phyloP scores from a whole-genome alignment of 2,329 filamentous ascomycete species.

The Diplocarpon rosae region DNA sequence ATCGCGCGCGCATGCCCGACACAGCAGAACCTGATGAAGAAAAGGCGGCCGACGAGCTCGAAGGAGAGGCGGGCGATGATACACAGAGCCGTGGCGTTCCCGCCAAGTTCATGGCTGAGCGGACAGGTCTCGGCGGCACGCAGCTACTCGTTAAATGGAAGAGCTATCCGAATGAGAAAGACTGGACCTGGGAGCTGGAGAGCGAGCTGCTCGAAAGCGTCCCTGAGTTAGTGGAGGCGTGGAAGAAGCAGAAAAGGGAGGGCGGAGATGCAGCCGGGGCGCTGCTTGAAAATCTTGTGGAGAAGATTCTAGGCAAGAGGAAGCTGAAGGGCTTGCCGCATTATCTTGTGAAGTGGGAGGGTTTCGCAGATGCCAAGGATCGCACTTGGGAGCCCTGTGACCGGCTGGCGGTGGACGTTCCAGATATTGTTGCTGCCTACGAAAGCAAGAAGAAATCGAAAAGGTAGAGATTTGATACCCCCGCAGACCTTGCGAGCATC shows the following conservation, averaged over 20 bases:
- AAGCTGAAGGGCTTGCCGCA: slow-evolving; percentile 8
- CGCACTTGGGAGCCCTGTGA: slow-evolving; percentile 17
- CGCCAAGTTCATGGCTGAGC: slow-evolving; percentile 8
- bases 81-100: background rate
- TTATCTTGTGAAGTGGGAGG: slow-evolving; percentile 17
- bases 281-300: slow-evolving; percentile 4
- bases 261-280: background rate
- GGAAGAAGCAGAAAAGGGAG: slow-evolving; percentile 4
- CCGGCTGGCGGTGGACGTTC: slow-evolving; percentile 6
- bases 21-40: background rate
- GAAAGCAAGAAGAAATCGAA: slow-evolving; percentile 2
- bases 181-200: slow-evolving; percentile 16
- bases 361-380: slow-evolving; percentile 11
- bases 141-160: slow-evolving; percentile 16
- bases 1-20: background rate
- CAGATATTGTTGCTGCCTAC: slow-evolving; percentile 1
- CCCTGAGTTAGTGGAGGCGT: slow-evolving; percentile 10
- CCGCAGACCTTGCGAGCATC: background rate
- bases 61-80: background rate
- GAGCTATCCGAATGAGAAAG: slow-evolving; percentile 11
- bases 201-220: slow-evolving; percentile 3
- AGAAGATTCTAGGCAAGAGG: slow-evolving; percentile 12
- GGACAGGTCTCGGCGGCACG: slow-evolving; percentile 2
- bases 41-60: background rate
- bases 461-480: slow-evolving; percentile 2